phyloP scores from a whole-genome alignment of 73 alveolate species.

The Paramecium caudatum region DNA sequence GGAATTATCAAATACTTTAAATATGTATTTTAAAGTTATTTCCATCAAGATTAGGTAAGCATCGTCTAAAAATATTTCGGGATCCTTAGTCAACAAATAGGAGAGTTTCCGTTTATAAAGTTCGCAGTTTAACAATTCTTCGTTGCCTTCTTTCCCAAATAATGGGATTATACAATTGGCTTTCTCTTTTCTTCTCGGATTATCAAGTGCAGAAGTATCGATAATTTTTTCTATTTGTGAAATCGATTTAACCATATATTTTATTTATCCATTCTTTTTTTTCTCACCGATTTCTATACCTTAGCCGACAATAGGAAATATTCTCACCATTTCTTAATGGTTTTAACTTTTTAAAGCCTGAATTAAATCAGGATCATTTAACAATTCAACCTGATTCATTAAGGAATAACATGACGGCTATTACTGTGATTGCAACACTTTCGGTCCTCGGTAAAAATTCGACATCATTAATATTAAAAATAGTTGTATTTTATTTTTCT shows the following conservation, averaged over 20 bases:
- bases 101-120: conserved; percentile 5
- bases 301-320: neutral
- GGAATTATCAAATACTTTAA: neutral
- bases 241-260: neutral
- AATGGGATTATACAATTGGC: conserved; percentile 7
- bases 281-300: neutral
- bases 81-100: neutral
- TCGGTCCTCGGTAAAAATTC: neutral
- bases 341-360: neutral
- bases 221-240: neutral
- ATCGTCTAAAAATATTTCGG: neutral
- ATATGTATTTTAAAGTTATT: neutral
- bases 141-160: neutral
- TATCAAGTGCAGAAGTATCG: neutral
- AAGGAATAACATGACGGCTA: neutral
- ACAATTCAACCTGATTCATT: neutral
- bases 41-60: neutral
- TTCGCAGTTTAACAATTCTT: neutral
- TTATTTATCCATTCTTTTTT: neutral
- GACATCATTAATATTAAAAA: neutral
- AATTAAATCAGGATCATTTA: neutral
- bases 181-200: neutral
- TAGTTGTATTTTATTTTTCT: neutral
- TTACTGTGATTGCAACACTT: neutral
- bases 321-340: neutral